Percentiles rank a stretch among this genome's conserved stretches.
Conservation (phyloP, 2,329 filamentous ascomycete species). For the Aspergillus versicolor region DNA sequence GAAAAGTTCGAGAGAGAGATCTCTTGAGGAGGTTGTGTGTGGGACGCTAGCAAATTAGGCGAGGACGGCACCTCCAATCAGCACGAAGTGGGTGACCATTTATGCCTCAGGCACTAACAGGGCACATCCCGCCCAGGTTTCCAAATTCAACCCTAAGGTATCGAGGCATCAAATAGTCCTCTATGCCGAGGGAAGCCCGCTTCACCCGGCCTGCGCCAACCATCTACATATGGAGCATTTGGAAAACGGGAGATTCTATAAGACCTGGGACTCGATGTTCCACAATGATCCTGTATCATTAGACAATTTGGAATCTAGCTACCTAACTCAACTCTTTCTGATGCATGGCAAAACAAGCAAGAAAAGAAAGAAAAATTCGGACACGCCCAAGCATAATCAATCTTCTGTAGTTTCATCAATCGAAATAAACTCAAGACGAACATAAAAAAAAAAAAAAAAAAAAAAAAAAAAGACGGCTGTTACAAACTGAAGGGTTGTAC, state of each 20-base stretch:
- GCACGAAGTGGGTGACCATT: neutral
- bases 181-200: neutral
- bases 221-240: no score
- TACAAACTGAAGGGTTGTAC: neutral
- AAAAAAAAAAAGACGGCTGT: neutral
- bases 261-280: neutral
- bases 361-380: neutral
- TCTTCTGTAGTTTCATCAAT: slow-evolving; percentile 2
- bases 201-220: no score
- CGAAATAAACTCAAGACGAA: neutral
- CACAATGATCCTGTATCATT: neutral
- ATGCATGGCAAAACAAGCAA: neutral
- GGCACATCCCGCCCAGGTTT: neutral
- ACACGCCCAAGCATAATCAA: slow-evolving; percentile 3
- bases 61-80: slow-evolving; percentile 31
- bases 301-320: neutral
- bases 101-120: slow-evolving; percentile 15
- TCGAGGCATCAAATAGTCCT: slow-evolving; percentile 8
- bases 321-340: neutral
- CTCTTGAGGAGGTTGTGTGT: slow-evolving; percentile 39
- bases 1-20: slow-evolving; percentile 35
- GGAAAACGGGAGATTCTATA: neutral
- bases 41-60: slow-evolving; percentile 45
- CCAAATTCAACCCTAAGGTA: slow-evolving; percentile 9
- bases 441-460: neutral